Conservation (phyloP, 805 yeast species). For the Saccharomycopsis lassenensis region DNA sequence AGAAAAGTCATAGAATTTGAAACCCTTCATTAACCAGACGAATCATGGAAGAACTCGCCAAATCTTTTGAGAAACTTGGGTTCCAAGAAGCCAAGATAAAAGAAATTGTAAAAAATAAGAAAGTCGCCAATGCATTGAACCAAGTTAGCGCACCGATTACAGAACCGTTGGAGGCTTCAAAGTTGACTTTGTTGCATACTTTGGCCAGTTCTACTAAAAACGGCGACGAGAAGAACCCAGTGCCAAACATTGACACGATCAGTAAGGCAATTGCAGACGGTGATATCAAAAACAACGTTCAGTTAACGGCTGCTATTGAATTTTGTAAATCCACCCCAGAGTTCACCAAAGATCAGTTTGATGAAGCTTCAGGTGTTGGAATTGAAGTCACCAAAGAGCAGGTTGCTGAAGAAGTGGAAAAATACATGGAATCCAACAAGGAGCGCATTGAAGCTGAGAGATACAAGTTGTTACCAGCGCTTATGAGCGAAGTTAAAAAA, state of each 20-base stretch:
- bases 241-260: slow-evolving; percentile 39
- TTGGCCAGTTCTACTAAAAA: slow-evolving; percentile 67
- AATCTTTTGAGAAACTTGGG: slow-evolving; percentile 36
- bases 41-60: slow-evolving; percentile 27
- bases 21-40: too few species aligned
- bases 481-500: slow-evolving; percentile 67
- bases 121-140: slow-evolving; percentile 62
- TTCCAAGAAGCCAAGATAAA: slow-evolving; percentile 63
- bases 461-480: slow-evolving; percentile 66
- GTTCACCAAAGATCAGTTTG: slow-evolving; percentile 36
- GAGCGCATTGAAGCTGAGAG: slow-evolving; percentile 58
- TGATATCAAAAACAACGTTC: slow-evolving; percentile 55
- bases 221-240: slow-evolving; percentile 28
- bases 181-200: slow-evolving; percentile 58
- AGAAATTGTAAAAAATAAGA: slow-evolving; percentile 78
- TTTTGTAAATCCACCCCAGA: slow-evolving; percentile 48
- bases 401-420: slow-evolving; percentile 44
- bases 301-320: slow-evolving; percentile 70
- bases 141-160: slow-evolving; percentile 34
- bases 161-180: slow-evolving; percentile 41
- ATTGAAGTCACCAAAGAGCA: slow-evolving; percentile 56
- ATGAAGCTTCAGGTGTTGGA: slow-evolving; percentile 74
- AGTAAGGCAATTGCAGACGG: slow-evolving; percentile 54
- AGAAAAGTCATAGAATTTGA: too few species aligned
- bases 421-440: slow-evolving; percentile 49